phyloP scores from a whole-genome alignment of 1,284 basidiomycete species.

The Puccinia triticina region DNA sequence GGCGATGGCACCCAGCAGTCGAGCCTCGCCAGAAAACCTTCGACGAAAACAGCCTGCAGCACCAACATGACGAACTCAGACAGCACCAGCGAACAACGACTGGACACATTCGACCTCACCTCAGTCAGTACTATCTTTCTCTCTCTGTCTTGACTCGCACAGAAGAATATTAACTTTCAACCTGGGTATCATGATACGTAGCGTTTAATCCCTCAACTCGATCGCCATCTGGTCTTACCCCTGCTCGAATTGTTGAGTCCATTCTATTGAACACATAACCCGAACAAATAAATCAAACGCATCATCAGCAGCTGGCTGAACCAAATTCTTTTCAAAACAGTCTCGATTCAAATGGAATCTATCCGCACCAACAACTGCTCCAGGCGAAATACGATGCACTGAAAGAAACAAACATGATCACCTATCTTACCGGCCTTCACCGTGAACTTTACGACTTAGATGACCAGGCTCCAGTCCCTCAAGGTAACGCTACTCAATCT shows the following conservation, averaged over 20 bases:
- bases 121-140: not conserved
- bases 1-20: too few species aligned
- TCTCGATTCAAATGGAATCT: slow-evolving; percentile 73
- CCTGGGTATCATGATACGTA: not conserved
- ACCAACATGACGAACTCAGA: not conserved
- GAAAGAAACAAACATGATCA: slow-evolving; percentile 94
- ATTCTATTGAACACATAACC: not conserved
- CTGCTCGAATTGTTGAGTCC: slow-evolving; percentile 67
- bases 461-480: slow-evolving; percentile 41
- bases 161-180: not conserved
- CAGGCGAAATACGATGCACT: slow-evolving; percentile 94
- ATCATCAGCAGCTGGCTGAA: slow-evolving; percentile 68
- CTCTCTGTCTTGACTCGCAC: not conserved
- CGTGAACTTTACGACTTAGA: slow-evolving; percentile 55
- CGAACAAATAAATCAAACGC: not conserved
- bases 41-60: not conserved
- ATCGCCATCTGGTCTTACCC: slow-evolving; percentile 91
- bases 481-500: slow-evolving; percentile 23
- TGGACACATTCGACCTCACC: slow-evolving; percentile 28
- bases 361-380: slow-evolving; percentile 74
- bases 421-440: slow-evolving; percentile 66
- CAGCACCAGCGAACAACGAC: not conserved
- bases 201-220: slow-evolving; percentile 74
- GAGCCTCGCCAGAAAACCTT: too few species aligned
- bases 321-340: slow-evolving; percentile 69